Percentiles rank a stretch among this genome's conserved stretches.
phyloP scores from a whole-genome alignment of 2,329 filamentous ascomycete genomes.

The Colletotrichum sp. region DNA sequence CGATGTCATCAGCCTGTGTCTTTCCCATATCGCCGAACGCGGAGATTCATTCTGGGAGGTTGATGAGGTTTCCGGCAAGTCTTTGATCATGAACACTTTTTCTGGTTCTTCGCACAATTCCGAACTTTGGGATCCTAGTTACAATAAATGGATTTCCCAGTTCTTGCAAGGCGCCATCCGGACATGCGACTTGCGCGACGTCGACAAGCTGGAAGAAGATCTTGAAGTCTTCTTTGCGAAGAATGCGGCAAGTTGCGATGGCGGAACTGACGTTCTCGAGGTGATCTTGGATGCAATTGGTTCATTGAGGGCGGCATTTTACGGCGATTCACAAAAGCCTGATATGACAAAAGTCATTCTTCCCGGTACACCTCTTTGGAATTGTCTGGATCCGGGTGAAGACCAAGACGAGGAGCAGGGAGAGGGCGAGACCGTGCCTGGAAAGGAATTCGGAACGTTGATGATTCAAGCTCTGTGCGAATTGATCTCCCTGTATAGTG shows the following conservation, averaged over 20 bases:
- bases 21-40: neutral
- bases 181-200: neutral
- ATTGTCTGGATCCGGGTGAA: too few relatives aligned
- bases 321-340: neutral
- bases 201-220: fast-evolving
- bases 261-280: fast-evolving
- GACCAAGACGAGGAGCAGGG: too few relatives aligned
- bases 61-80: neutral
- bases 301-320: fast-evolving
- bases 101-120: too few relatives aligned
- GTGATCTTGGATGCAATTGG: fast-evolving
- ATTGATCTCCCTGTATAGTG: fast-evolving
- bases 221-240: fast-evolving
- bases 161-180: neutral
- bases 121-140: too few relatives aligned
- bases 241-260: fast-evolving
- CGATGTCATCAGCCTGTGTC: fast-evolving
- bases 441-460: neutral
- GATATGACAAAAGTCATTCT: neutral
- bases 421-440: too few relatives aligned
- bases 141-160: neutral
- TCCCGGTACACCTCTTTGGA: neutral
- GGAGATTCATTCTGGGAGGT: neutral
- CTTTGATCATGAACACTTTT: too few relatives aligned
- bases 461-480: fast-evolving